Evolutionary conservation across 1,284 basidiomycete genomes (phyloP).

Genomic region (Cryptococcus sp.): DNA sequence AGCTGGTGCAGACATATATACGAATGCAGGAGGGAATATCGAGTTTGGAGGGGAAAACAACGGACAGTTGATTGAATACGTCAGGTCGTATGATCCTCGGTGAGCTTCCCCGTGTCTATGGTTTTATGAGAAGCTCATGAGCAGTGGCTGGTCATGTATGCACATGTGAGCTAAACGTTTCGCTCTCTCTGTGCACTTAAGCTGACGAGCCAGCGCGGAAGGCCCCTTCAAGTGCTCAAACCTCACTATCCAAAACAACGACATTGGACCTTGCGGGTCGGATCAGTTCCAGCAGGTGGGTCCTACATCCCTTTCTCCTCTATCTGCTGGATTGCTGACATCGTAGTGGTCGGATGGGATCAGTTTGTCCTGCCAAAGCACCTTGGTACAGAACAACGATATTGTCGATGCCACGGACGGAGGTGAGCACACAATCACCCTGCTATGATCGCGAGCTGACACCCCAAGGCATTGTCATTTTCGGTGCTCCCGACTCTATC

Average conservation of each 20-base stretch:
- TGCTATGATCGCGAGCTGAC: not conserved
- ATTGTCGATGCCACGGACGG: slow-evolving; percentile 63
- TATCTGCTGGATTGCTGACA: not conserved
- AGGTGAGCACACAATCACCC: slow-evolving; percentile 1
- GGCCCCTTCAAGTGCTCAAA: slow-evolving; percentile 61
- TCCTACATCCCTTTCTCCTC: not conserved
- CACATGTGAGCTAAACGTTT: slow-evolving; percentile 28
- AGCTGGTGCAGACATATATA: slow-evolving; percentile 29
- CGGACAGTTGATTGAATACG: slow-evolving; percentile 39
- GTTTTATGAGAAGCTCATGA: not conserved
- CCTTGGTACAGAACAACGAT: slow-evolving; percentile 64
- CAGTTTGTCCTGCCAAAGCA: slow-evolving; percentile 65
- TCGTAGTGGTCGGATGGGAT: slow-evolving; percentile 73
- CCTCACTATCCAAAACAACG: slow-evolving; percentile 65
- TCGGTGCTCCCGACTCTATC: slow-evolving; percentile 68
- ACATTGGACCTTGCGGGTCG: slow-evolving; percentile 54
- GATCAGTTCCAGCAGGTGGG: slow-evolving; percentile 33
- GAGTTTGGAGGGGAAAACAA: slow-evolving; percentile 45
- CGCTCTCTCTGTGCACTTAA: not conserved
- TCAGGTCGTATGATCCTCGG: slow-evolving; percentile 37
- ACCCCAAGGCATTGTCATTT: slow-evolving; percentile 61
- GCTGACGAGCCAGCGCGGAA: slow-evolving; percentile 46
- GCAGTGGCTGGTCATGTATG: slow-evolving; percentile 37
- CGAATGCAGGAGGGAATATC: slow-evolving; percentile 35
- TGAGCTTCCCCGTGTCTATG: slow-evolving; percentile 5